These are phyloP conservation scores for Phialophora chinensis DNA, from an alignment of 2,329 filamentous ascomycete species.

Conservation along the genomic window DNA sequence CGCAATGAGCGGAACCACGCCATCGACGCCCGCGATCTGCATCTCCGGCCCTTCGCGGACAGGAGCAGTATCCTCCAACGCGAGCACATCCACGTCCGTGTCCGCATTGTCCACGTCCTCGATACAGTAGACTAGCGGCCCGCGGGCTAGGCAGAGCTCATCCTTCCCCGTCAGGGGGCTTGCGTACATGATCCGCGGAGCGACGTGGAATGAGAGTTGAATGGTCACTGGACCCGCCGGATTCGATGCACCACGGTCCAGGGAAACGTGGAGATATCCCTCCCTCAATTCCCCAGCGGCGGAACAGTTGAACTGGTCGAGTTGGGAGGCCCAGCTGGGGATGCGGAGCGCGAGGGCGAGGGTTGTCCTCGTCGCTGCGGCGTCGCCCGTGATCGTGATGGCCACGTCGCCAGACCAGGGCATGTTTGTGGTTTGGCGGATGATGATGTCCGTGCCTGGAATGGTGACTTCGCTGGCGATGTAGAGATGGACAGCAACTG, in stretches of 20 bases:
- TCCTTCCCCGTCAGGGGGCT: slow-evolving; percentile 14
- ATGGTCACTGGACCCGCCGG: background rate
- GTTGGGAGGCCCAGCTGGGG: background rate
- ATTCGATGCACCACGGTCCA: too few species aligned
- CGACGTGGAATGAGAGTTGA: background rate
- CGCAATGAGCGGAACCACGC: background rate
- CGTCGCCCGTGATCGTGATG: background rate
- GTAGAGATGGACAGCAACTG: background rate
- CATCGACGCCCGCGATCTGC: background rate
- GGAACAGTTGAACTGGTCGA: background rate
- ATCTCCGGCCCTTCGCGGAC: background rate
- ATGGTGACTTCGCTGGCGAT: background rate
- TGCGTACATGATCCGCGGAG: slow-evolving; percentile 5
- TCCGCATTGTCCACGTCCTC: slow-evolving; percentile 20
- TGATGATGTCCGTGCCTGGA: background rate
- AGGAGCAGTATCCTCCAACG: background rate
- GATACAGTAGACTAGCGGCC: slow-evolving; percentile 41
- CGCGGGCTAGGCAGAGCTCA: slow-evolving; percentile 9
- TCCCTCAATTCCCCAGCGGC: background rate
- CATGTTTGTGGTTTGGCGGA: slow-evolving; percentile 1
- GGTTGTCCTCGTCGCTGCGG: background rate
- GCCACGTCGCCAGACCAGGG: background rate
- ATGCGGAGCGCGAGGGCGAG: background rate
- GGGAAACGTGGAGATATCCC: background rate
- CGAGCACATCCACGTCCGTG: background rate